Base-by-base conservation (phyloP, 176 grass and related monocot genomes). In the Metroxylon sagu region DNA sequence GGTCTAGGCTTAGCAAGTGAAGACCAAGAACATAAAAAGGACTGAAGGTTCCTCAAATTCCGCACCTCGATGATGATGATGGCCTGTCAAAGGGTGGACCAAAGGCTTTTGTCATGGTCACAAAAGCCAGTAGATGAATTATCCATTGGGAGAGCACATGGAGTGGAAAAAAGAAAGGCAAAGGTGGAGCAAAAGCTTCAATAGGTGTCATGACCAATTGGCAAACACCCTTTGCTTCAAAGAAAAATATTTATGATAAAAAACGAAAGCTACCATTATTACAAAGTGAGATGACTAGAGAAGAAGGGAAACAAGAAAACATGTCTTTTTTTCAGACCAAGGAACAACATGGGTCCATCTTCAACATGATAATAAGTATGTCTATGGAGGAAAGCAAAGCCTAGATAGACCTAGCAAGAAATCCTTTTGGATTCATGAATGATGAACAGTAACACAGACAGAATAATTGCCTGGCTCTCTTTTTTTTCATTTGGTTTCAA, bases 141-240 rank as follows among this genome's bases (percentile, higher is more conserved):
- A 69, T 31, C 76, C 74, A 54, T 66, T 54, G 57, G 29, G 19
- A 62, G 35, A 43, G 10, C 35, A 43, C 35, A 43, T 43, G 35
- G 35, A 43, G 35, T 43, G 35, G 35, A 12, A 43, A 12, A 43
- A 43, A 14, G 7, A 43, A 43, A 43, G 35, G 35, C 35, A 43
- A 43, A 43, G 35, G 35, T 43, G 12, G 12, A 12, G 35, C 8
- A 43, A 43, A 43, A 12, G 35, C 35, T 43, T 43, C 35, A 14
- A 43, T 43, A 25, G n/a, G 23, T 21, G 23, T 56, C 17, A 4
- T 25, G 12, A 25, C 54, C 18, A 14, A 23, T 56, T 56, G 54
- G 54, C 23, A 56, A 43, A 23, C 54, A 56, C 19, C 23, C 54
- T 56, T 56, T 12, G 54, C 54, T 56, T 56, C 19, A 56, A 56